Evolutionary conservation across 495 filamentous ascomycete genomes (phyloP).

Genomic region (Xylaria castorea): DNA sequence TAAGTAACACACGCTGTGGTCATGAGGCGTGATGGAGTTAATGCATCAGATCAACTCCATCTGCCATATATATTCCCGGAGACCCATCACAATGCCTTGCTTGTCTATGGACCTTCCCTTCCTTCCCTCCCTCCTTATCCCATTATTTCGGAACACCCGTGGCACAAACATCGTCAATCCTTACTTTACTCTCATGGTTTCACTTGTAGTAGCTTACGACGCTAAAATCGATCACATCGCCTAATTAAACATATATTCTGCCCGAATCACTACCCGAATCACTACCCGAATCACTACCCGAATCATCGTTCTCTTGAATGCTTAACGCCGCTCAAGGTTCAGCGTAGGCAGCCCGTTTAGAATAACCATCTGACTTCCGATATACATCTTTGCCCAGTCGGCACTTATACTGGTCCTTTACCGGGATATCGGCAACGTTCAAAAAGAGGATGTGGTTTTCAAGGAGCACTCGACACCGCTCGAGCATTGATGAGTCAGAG

Average conservation of each 20-base stretch:
- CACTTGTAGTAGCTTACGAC: not conserved
- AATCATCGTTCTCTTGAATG: no score
- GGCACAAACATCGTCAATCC: not conserved
- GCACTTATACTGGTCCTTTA: not conserved
- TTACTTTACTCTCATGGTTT: not conserved
- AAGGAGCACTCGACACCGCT: not conserved
- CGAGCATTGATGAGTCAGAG: not conserved
- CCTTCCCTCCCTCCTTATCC: no score
- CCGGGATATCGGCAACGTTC: not conserved
- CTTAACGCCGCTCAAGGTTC: not conserved
- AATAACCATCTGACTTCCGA: not conserved
- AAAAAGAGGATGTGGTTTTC: slow-evolving; percentile 12
- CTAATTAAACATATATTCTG: not conserved
- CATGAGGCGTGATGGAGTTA: slow-evolving; percentile 3
- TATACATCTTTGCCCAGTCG: not conserved
- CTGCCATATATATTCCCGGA: not conserved
- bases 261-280: no score
- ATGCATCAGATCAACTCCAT: not conserved
- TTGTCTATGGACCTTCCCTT: not conserved
- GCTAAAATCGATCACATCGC: not conserved
- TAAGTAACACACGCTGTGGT: slow-evolving; percentile 3
- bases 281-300: no score
- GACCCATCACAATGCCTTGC: not conserved
- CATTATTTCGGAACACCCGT: not conserved
- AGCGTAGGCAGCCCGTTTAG: not conserved